A percentile compares a stretch with the other conserved stretches of the same genome.
phyloP scores from a whole-genome alignment of 495 filamentous ascomycete species.

The Penicillium goetzii region DNA sequence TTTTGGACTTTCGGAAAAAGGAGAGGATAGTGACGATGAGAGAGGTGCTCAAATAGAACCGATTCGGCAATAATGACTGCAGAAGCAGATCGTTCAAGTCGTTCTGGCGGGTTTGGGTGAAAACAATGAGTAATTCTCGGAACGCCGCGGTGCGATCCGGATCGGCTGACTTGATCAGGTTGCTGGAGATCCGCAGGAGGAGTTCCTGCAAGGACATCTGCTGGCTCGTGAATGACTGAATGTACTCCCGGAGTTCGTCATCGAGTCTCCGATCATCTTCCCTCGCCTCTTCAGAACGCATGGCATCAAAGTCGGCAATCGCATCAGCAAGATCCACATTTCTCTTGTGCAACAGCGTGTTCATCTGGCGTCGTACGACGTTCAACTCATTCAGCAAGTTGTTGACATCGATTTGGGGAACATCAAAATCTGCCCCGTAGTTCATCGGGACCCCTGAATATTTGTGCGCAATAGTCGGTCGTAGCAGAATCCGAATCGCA shows the following conservation, averaged over 20 bases:
- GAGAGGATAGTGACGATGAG: conserved; percentile 43
- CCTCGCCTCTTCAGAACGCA: conserved; percentile 17
- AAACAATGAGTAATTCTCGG: conserved; percentile 42
- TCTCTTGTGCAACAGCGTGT: conserved; percentile 28
- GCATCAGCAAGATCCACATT: conserved; percentile 36
- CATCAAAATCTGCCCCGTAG: conserved; percentile 32
- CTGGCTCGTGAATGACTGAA: conserved; percentile 34
- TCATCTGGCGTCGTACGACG: conserved; percentile 36
- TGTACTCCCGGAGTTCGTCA: conserved; percentile 36
- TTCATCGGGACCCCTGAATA: conserved; percentile 45
- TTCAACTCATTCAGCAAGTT: conserved; percentile 42
- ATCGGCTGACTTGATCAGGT: conserved; percentile 38
- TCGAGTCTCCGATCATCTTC: conserved; percentile 33
- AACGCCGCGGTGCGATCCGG: conserved; percentile 44
- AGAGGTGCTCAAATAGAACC: conserved; percentile 41
- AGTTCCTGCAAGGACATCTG: conserved; percentile 44
- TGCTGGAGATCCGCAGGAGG: conserved; percentile 41
- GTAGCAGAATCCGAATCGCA: conserved; percentile 45
- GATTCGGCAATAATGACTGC: conserved; percentile 44
- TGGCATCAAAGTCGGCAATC: conserved; percentile 24
- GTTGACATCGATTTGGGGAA: conserved; percentile 37
- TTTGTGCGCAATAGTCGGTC: conserved; percentile 45
- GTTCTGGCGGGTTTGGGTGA: conserved; percentile 45
- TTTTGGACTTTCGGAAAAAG: conserved; percentile 48
- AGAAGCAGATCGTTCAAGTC: conserved; percentile 46